A percentile compares a stretch with the other conserved stretches of the same genome.
These are phyloP conservation scores for Scleroderma citrinum DNA, from an alignment of 768 basidiomycete genomes.

Conservation along the genomic window DNA sequence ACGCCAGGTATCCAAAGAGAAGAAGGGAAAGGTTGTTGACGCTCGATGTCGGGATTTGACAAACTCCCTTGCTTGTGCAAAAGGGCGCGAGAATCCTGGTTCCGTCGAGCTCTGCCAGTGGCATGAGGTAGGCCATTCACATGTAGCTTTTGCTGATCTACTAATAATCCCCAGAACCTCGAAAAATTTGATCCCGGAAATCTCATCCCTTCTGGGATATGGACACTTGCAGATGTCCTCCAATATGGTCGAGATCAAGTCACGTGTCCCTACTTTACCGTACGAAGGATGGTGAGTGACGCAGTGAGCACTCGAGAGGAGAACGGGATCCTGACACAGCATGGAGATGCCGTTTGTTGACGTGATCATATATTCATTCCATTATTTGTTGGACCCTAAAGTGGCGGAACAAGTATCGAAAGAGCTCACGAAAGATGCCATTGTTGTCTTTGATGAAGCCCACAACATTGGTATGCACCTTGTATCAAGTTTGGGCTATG, in stretches of 20 bases:
- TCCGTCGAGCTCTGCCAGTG: slow-evolving; percentile 89
- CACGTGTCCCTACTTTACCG: slow-evolving; percentile 92
- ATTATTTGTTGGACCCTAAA: slow-evolving; percentile 97
- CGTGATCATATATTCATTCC: slow-evolving; percentile 97
- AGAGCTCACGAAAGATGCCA: slow-evolving; percentile 95
- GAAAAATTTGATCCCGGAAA: slow-evolving; percentile 76
- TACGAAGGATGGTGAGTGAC: slow-evolving; percentile 84
- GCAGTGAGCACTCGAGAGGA: background rate
- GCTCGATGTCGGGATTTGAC: slow-evolving; percentile 96
- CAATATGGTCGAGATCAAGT: slow-evolving; percentile 81
- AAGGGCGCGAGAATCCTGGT: slow-evolving; percentile 79
- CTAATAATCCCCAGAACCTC: slow-evolving; percentile 53
- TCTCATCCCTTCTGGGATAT: slow-evolving; percentile 80
- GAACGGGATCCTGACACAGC: background rate
- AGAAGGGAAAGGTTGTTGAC: slow-evolving; percentile 97
- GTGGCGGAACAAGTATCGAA: slow-evolving; percentile 99
- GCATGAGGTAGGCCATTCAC: slow-evolving; percentile 73
- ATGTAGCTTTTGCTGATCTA: background rate
- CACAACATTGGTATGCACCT: slow-evolving; percentile 85
- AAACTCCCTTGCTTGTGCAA: slow-evolving; percentile 74
- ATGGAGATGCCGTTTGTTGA: slow-evolving; percentile 92
- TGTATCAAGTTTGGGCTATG: background rate
- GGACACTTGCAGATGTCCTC: slow-evolving; percentile 90
- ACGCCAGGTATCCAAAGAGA: slow-evolving; percentile 86
- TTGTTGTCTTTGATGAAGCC: slow-evolving; percentile 98